Conservation (phyloP, 2,329 filamentous ascomycete species). For the Trichoderma citrinoviride region DNA sequence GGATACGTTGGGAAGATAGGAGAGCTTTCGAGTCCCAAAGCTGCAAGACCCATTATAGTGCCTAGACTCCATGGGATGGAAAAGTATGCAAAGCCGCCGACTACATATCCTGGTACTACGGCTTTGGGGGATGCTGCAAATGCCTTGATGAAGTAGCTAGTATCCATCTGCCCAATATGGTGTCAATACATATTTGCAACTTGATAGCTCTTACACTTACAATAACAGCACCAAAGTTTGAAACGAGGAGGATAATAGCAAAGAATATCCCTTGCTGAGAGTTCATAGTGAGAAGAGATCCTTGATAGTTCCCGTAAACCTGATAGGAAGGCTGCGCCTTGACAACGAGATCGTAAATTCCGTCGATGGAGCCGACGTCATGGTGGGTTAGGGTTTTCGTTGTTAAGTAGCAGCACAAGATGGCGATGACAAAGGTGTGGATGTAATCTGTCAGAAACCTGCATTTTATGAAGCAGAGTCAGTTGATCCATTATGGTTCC, state of each 20-base stretch:
- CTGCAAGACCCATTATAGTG: constrained; percentile 9
- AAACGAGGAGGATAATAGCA: background rate
- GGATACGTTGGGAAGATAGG: constrained; percentile 7
- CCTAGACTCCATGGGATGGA: constrained; percentile 4
- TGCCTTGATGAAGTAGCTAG: constrained; percentile 10
- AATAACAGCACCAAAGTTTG: constrained; percentile 10
- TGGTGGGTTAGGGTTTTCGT: background rate
- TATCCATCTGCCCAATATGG: background rate
- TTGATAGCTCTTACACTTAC: background rate
- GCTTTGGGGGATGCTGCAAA: constrained; percentile 3
- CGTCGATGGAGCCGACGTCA: constrained; percentile 9
- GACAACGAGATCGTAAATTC: background rate
- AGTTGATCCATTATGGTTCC: background rate
- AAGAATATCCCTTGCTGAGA: constrained; percentile 14
- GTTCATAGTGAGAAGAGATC: constrained; percentile 8
- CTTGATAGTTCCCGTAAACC: background rate
- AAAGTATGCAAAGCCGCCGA: background rate
- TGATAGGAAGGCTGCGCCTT: constrained; percentile 1
- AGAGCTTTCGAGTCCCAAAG: constrained; percentile 1
- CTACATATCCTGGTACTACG: constrained; percentile 4
- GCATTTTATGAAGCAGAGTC: background rate
- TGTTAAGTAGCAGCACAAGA: constrained; percentile 9
- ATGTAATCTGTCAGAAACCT: constrained; percentile 9
- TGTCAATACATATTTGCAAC: background rate
- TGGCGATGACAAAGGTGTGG: constrained; percentile 6